These are phyloP conservation scores for Marasmius tenuissimus DNA, from an alignment of 1,284 basidiomycete genomes.

Conservation along the genomic window DNA sequence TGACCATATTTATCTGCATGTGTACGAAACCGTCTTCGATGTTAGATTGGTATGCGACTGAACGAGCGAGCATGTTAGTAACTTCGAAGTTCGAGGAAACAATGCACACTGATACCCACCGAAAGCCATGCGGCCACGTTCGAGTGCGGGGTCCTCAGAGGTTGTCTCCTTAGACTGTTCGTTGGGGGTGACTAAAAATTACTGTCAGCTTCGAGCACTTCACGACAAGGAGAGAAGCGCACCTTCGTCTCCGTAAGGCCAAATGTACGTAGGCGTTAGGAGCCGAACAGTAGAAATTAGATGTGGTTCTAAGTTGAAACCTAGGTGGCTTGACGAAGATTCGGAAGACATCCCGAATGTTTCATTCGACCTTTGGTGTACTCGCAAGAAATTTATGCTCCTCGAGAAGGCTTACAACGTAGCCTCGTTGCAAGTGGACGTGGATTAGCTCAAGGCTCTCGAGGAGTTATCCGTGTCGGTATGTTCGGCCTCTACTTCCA, in stretches of 20 bases:
- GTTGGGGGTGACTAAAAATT: slow-evolving; percentile 12
- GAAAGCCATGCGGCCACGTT: slow-evolving; percentile 30
- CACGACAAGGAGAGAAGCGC: not conserved
- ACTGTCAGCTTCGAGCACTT: not conserved
- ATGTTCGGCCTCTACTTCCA: no score
- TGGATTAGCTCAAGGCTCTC: no score
- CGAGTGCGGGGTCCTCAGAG: slow-evolving; percentile 14
- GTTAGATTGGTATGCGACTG: slow-evolving; percentile 26
- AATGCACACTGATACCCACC: slow-evolving; percentile 3
- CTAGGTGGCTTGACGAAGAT: no score
- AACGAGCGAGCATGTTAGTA: not conserved
- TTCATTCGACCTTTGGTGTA: no score
- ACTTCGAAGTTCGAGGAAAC: not conserved
- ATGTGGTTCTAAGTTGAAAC: no score
- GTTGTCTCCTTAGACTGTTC: slow-evolving; percentile 14
- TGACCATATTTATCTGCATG: slow-evolving; percentile 30
- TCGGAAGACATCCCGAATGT: no score
- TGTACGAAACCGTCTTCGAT: slow-evolving; percentile 27
- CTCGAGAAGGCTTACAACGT: no score
- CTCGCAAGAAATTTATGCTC: no score
- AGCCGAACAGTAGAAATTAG: no score
- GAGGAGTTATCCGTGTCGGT: no score
- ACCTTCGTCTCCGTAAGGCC: slow-evolving; percentile 36
- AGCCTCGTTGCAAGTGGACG: no score
- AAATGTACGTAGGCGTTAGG: no score